phyloP scores from a whole-genome alignment of 2,329 filamentous ascomycete genomes.

The Sporothrix mexicana region DNA sequence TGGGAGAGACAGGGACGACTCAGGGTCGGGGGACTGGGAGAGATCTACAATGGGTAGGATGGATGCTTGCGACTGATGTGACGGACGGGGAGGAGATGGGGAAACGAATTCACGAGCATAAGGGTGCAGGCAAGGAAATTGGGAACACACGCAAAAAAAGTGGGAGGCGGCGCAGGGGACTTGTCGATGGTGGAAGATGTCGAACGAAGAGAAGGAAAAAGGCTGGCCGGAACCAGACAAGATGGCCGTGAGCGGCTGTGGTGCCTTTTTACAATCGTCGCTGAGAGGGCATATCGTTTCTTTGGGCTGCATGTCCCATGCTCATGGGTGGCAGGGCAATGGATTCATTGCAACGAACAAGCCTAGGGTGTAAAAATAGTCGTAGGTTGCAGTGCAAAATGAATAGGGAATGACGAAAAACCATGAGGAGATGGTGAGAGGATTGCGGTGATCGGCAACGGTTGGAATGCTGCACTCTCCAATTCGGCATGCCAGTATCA shows the following conservation, averaged over 20 bases:
- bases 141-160: not conserved
- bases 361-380: not conserved
- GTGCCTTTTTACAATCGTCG: not conserved
- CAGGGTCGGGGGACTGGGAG: not conserved
- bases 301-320: not conserved
- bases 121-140: not conserved
- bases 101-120: not conserved
- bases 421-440: not conserved
- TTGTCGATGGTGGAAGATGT: not conserved
- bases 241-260: no score
- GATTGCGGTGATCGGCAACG: not conserved
- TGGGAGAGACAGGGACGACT: constrained; percentile 14
- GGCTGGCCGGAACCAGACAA: constrained; percentile 29
- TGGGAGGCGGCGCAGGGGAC: not conserved
- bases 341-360: constrained; percentile 14
- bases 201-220: not conserved
- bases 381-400: not conserved
- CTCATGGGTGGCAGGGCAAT: constrained; percentile 34
- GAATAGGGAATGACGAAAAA: not conserved
- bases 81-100: not conserved
- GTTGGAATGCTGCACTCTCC: not conserved
- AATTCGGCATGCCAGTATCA: not conserved
- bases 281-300: not conserved
- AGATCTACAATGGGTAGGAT: not conserved
- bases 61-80: not conserved